Conservation (phyloP, 768 basidiomycete genomes). For the Cystoderma amianthinum region DNA sequence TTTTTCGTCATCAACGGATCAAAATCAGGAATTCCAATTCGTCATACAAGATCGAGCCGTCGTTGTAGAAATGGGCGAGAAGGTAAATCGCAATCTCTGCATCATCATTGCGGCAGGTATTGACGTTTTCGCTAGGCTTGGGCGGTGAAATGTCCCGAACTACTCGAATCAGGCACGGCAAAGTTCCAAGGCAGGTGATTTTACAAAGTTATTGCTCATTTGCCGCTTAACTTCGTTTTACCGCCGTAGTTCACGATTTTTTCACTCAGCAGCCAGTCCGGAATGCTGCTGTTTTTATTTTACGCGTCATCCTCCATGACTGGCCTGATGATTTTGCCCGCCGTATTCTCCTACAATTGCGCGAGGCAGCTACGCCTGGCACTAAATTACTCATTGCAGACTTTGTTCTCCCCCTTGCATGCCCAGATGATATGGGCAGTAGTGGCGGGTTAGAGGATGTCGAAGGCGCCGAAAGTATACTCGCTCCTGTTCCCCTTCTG, state of each 20-base stretch:
- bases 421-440: constrained; percentile 40
- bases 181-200: constrained; percentile 40
- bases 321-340: constrained; percentile 62
- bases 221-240: not conserved
- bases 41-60: constrained; percentile 57
- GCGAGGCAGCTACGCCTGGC: constrained; percentile 38
- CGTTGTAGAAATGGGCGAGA: constrained; percentile 45
- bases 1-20: constrained; percentile 21
- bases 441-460: constrained; percentile 28
- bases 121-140: constrained; percentile 32
- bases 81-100: constrained; percentile 26
- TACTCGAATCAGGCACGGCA: constrained; percentile 46
- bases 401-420: constrained; percentile 64
- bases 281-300: constrained; percentile 57
- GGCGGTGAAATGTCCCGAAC: constrained; percentile 49
- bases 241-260: constrained; percentile 58
- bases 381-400: constrained; percentile 69
- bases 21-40: constrained; percentile 27
- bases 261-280: constrained; percentile 55
- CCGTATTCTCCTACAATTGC: constrained; percentile 33
- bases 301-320: constrained; percentile 71
- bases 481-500: constrained; percentile 57
- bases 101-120: not conserved
- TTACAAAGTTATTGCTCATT: not conserved
- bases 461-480: constrained; percentile 43